Percentiles rank a stretch among this genome's conserved stretches.
Conservation (phyloP, 2,329 filamentous ascomycete species). For the Calonectria pseudoreteaudii region DNA sequence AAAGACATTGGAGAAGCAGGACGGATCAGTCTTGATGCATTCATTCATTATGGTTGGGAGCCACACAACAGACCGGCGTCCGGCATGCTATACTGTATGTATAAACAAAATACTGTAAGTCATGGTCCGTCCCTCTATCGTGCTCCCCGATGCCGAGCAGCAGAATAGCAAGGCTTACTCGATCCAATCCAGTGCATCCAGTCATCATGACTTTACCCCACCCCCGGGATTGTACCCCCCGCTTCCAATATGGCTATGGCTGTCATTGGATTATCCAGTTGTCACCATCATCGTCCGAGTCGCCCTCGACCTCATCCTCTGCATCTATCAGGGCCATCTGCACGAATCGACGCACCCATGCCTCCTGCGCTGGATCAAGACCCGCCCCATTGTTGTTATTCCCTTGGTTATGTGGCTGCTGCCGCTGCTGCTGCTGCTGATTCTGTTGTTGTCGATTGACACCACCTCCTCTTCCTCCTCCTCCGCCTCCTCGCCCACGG, state of each 20-base stretch:
- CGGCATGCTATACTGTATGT: constrained; percentile 18
- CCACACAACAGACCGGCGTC: constrained; percentile 15
- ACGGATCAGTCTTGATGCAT: constrained; percentile 16
- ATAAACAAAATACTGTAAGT: constrained; percentile 17
- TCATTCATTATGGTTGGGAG: constrained; percentile 19
- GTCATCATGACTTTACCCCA: constrained; percentile 2
- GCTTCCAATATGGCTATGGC: background rate
- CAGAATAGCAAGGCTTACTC: constrained; percentile 12
- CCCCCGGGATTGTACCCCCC: constrained; percentile 14
- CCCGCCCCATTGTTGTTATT: constrained; percentile 41
- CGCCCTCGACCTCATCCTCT: constrained; percentile 62
- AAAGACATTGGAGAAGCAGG: background rate
- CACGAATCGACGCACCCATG: constrained; percentile 67
- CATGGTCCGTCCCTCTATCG: background rate
- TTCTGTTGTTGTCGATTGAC: constrained; percentile 38
- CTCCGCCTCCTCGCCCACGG: constrained; percentile 37
- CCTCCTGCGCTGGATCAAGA: constrained; percentile 60
- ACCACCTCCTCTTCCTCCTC: constrained; percentile 31
- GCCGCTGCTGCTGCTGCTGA: constrained; percentile 35
- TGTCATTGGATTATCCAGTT: constrained; percentile 42
- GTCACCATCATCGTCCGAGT: constrained; percentile 50
- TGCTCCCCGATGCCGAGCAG: constrained; percentile 4
- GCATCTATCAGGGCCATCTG: constrained; percentile 65
- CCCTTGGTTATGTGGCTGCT: constrained; percentile 41
- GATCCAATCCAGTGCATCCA: constrained; percentile 11